Evolutionary conservation across 2,329 filamentous ascomycete genomes (phyloP).

Genomic region (Plenodomus tracheiphilus): DNA sequence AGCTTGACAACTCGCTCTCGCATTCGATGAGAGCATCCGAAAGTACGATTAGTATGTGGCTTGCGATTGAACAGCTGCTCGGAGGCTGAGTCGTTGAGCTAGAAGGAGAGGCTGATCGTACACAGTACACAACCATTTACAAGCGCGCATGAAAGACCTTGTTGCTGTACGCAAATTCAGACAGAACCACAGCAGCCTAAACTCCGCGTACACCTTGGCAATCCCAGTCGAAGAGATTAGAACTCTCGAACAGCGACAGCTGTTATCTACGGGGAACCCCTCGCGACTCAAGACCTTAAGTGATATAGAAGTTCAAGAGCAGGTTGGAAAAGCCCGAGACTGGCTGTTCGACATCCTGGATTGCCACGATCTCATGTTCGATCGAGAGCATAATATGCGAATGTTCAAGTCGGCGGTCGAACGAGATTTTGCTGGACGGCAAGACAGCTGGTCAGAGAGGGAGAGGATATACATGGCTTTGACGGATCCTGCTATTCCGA

Average conservation of each 20-base stretch:
- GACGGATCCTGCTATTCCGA: slow-evolving; percentile 8
- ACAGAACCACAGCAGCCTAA: background rate
- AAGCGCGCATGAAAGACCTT: slow-evolving; percentile 4
- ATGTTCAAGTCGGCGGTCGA: slow-evolving; percentile 17
- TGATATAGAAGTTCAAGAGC: background rate
- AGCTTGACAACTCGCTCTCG: background rate
- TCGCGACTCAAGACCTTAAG: background rate
- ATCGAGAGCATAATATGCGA: slow-evolving; percentile 7
- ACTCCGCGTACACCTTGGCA: background rate
- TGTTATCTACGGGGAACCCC: background rate
- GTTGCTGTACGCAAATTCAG: slow-evolving; percentile 4
- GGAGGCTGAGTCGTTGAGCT: background rate
- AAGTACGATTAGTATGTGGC: slow-evolving; percentile 4
- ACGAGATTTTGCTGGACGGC: slow-evolving; percentile 8
- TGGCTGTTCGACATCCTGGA: slow-evolving; percentile 15
- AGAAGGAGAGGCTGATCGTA: background rate
- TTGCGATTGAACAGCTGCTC: background rate
- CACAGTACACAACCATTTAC: slow-evolving; percentile 6
- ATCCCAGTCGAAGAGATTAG: background rate
- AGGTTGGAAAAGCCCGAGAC: slow-evolving; percentile 6
- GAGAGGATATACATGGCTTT: slow-evolving; percentile 25
- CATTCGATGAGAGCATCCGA: slow-evolving; percentile 1
- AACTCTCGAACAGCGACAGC: slow-evolving; percentile 4
- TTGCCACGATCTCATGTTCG: slow-evolving; percentile 4
- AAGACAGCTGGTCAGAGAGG: slow-evolving; percentile 8